These are phyloP conservation scores for Theileria equi DNA, from an alignment of 169 alveolate species.

Conservation along the genomic window DNA sequence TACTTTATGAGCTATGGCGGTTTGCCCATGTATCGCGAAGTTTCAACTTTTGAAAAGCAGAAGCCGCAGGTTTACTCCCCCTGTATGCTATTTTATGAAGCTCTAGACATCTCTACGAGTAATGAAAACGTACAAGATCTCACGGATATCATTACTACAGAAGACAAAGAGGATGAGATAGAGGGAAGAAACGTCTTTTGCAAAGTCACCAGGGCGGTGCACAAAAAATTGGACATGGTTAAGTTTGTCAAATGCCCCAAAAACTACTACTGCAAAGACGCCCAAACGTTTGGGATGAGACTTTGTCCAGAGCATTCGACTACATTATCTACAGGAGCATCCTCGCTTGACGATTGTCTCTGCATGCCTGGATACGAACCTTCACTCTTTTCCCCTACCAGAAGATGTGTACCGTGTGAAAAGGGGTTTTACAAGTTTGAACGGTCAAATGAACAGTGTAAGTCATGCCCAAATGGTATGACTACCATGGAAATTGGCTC, in stretches of 20 bases:
- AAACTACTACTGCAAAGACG: constrained; percentile 76
- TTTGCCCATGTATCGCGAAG: neutral
- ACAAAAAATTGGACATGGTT: neutral
- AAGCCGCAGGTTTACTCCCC: neutral
- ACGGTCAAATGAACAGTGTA: constrained; percentile 62
- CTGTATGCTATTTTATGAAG: constrained; percentile 7
- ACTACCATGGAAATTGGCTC: constrained; percentile 69
- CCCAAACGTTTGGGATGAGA: constrained; percentile 44
- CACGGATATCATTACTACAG: too few species aligned
- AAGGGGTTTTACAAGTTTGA: constrained; percentile 67
- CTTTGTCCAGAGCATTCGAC: constrained; percentile 69
- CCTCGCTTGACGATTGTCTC: constrained; percentile 58
- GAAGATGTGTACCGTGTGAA: constrained; percentile 62
- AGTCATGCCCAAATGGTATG: constrained; percentile 67
- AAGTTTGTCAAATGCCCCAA: constrained; percentile 54
- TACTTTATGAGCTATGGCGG: constrained; percentile 6
- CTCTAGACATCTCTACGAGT: too few species aligned
- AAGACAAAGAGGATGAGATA: too few species aligned
- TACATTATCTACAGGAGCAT: constrained; percentile 56
- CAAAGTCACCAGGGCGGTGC: neutral
- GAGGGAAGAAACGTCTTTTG: too few species aligned
- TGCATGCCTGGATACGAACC: constrained; percentile 67
- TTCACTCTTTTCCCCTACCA: neutral
- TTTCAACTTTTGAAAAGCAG: neutral
- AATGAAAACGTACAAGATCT: too few species aligned